Base-by-base conservation (phyloP, 106 monocot species). In the Triglochin maritima region DNA sequence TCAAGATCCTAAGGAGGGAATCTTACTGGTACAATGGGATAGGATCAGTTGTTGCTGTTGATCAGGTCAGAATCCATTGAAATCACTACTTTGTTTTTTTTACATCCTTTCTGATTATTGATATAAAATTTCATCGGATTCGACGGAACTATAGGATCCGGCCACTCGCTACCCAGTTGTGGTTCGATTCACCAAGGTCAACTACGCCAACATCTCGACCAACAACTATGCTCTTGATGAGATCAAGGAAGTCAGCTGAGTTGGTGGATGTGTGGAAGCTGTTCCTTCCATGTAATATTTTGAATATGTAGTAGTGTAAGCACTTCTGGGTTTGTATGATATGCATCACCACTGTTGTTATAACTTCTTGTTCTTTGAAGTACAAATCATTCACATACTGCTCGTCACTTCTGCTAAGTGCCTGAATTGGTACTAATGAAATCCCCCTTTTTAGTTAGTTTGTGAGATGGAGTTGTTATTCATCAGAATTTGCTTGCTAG, bases 191-290 rank as follows among this genome's bases (percentile, higher is more conserved):
- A 74, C 6, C 68, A 81, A 77, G 60, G 77, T 78, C 29, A 81
- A 81, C 68, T 81, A 81, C 41, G 81, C 81, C 7, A 69, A 64
- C 10, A 70, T 77, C 13, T 81, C 81, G 7, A 81, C 77, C 17
- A 81, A 81, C 81, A 77, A 81, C 73, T 81, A 81, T 16, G 73
- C 81, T 10, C 65, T 78, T 7, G 77, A 81, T 46, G 81, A 81
- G 60, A 78, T 81, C 16, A 17, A 64, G 60, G 81, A 81, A 70
- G 77, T 74, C 11, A 69, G 72, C 42, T 72, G 68, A 80, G 3
- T 60, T 60, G 42, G 60, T 43, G 60, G 7, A 60, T 42, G 60
- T 43, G 52, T 52, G 52, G 9, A 2, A 52, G 52, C 52, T 52
- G 52, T 52, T 6, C 11, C 52, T 11, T 11, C 52, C 52, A 52